These are phyloP conservation scores for Aureobasidium sp. DNA, from an alignment of 2,329 filamentous ascomycete genomes.

Conservation along the genomic window DNA sequence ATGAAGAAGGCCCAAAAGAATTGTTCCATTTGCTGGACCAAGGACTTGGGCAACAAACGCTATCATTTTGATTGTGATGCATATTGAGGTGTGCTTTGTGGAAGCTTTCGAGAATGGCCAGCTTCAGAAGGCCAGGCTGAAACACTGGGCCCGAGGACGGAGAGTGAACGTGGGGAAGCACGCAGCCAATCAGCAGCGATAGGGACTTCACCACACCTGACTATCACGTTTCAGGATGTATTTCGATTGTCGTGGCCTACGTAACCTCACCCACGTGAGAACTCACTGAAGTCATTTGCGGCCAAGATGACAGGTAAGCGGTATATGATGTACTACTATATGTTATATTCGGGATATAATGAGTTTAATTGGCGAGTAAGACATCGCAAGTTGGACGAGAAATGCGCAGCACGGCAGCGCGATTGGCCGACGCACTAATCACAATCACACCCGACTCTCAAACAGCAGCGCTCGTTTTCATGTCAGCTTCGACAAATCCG, in stretches of 20 bases:
- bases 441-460: constrained; percentile 3
- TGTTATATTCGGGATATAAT: constrained; percentile 1
- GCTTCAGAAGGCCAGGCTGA: neutral
- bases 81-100: neutral
- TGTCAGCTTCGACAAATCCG: neutral
- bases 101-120: constrained; percentile 10
- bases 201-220: neutral
- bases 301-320: constrained; percentile 7
- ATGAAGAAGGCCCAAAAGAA: neutral
- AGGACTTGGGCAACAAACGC: neutral
- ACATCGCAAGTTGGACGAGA: neutral
- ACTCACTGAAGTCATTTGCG: neutral
- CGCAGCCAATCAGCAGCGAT: neutral
- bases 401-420: neutral
- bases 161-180: neutral
- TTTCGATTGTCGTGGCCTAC: constrained; percentile 2
- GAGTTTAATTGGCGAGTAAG: neutral
- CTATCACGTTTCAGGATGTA: neutral
- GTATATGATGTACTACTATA: constrained; percentile 13
- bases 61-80: constrained; percentile 8
- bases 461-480: neutral
- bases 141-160: constrained; percentile 4
- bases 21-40: neutral
- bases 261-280: constrained; percentile 7
- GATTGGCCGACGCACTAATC: constrained; percentile 1